Percentiles rank a stretch among this genome's conserved stretches.
phyloP scores from a whole-genome alignment of 2,329 filamentous ascomycete genomes.

The Chaetomiaceae sp. region DNA sequence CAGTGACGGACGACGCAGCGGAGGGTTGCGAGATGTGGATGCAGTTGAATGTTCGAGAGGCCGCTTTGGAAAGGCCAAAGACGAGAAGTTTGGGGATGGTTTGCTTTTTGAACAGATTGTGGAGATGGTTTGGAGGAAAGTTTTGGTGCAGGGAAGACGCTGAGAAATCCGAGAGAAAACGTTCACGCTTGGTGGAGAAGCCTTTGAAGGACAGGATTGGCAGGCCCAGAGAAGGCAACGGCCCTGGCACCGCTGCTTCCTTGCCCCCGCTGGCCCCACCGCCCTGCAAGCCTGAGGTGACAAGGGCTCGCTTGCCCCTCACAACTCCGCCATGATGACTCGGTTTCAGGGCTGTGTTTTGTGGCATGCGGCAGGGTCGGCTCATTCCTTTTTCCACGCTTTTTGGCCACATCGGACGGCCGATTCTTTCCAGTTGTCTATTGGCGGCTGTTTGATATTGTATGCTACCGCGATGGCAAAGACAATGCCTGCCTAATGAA shows the following conservation, averaged over 20 bases:
- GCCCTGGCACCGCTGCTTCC: not conserved
- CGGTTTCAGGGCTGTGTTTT: too few relatives aligned
- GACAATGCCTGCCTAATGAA: too few relatives aligned
- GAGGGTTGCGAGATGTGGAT: not conserved
- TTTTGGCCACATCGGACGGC: too few relatives aligned
- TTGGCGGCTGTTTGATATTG: too few relatives aligned
- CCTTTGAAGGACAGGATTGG: not conserved
- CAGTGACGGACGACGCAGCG: conserved; percentile 3
- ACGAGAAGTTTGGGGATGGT: not conserved
- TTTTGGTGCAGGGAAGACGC: conserved; percentile 12
- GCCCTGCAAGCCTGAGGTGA: too few relatives aligned
- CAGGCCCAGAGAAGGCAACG: conserved; percentile 13
- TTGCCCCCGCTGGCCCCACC: too few relatives aligned
- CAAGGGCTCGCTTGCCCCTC: too few relatives aligned
- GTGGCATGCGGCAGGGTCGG: too few relatives aligned
- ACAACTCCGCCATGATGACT: too few relatives aligned
- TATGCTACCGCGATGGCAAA: too few relatives aligned
- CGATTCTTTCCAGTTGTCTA: too few relatives aligned
- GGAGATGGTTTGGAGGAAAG: conserved; percentile 17
- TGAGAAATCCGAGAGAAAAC: conserved; percentile 9
- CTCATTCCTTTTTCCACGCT: too few relatives aligned
- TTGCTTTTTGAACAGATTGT: conserved; percentile 5
- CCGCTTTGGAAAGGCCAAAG: conserved; percentile 2
- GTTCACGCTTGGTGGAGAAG: conserved; percentile 13
- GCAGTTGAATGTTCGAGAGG: not conserved